A percentile compares a stretch with the other conserved stretches of the same genome.
Conservation (phyloP, 1,139 yeast genomes). For the Kodamaea fungicola region DNA sequence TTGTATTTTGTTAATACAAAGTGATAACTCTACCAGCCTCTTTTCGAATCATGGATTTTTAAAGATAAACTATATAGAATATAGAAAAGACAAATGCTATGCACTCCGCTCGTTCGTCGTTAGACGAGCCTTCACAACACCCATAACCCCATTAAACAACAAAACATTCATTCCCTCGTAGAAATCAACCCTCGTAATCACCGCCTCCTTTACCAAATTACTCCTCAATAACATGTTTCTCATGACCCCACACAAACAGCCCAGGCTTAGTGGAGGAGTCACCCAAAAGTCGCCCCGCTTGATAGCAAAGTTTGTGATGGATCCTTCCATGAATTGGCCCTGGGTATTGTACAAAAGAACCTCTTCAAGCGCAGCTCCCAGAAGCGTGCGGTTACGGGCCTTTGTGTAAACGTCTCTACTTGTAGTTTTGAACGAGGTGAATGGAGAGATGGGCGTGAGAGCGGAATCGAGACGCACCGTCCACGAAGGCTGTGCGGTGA, state of each 20-base stretch:
- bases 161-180: constrained; percentile 62
- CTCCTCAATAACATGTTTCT: constrained; percentile 62
- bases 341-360: constrained; percentile 65
- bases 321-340: constrained; percentile 72
- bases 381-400: constrained; percentile 53
- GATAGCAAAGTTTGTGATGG: constrained; percentile 79
- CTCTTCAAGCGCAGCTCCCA: constrained; percentile 51
- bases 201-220: constrained; percentile 54
- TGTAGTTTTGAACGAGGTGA: constrained; percentile 89
- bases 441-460: constrained; percentile 59
- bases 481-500: constrained; percentile 35
- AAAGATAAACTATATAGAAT: no score
- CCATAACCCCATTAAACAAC: constrained; percentile 79
- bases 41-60: no score
- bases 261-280: constrained; percentile 74
- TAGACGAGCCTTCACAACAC: constrained; percentile 59
- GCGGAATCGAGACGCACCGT: constrained; percentile 59
- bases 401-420: constrained; percentile 57
- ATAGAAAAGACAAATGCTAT: no score
- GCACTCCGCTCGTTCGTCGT: no score
- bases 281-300: constrained; percentile 55
- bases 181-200: constrained; percentile 43
- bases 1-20: constrained; percentile 62
- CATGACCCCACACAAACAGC: constrained; percentile 84
- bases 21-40: no score